phyloP scores from a whole-genome alignment of 2,329 filamentous ascomycete genomes.

The Scedosporium dehoogii region DNA sequence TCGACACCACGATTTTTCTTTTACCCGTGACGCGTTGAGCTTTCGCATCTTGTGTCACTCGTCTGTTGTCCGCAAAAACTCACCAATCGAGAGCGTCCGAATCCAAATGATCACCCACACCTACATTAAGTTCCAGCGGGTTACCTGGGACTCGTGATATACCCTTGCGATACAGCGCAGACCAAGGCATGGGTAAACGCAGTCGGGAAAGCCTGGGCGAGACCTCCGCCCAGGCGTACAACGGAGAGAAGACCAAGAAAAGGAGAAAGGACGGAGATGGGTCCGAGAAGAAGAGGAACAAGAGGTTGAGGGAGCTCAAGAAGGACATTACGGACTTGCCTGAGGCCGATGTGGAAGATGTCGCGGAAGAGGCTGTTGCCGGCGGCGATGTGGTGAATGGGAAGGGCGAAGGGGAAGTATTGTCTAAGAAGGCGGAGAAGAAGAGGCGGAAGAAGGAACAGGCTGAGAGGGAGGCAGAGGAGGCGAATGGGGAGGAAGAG shows the following conservation, averaged over 20 bases:
- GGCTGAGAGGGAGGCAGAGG: neutral
- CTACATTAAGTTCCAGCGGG: neutral
- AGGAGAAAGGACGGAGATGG: neutral
- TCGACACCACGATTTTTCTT: no score
- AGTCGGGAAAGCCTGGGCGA: conserved; percentile 3
- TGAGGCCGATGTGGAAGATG: neutral
- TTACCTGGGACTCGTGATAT: neutral
- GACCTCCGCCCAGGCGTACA: neutral
- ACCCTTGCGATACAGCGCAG: neutral
- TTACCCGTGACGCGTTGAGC: no score
- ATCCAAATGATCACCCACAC: no score
- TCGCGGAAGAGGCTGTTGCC: neutral
- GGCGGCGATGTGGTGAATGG: neutral
- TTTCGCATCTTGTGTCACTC: no score
- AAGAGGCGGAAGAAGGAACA: conserved; percentile 1
- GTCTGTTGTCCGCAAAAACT: no score
- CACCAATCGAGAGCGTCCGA: no score
- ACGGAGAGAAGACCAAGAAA: conserved; percentile 4
- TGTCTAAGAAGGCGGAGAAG: conserved; percentile 5
- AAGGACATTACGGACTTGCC: conserved; percentile 5
- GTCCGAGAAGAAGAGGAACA: conserved; percentile 2
- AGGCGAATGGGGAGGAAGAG: neutral
- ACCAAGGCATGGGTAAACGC: conserved; percentile 5
- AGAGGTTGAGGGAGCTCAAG: conserved; percentile 5
- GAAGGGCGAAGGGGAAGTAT: neutral